phyloP scores from a whole-genome alignment of 805 yeast genomes.

The Ogataea neopini region DNA sequence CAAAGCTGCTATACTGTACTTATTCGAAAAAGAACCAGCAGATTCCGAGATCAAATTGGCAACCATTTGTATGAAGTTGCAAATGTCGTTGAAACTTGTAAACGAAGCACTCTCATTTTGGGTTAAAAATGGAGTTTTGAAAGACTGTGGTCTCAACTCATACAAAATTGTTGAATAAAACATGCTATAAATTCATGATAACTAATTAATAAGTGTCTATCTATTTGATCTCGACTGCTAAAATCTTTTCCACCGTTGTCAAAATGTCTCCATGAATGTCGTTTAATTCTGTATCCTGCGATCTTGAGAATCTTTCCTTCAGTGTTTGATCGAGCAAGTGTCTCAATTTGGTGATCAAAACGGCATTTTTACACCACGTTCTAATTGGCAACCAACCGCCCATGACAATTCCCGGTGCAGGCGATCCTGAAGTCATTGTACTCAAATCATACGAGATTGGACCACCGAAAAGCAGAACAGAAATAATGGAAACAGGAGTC shows the following conservation, averaged over 20 bases:
- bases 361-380: constrained; percentile 95
- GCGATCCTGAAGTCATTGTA: constrained; percentile 40
- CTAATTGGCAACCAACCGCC: constrained; percentile 89
- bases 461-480: constrained; percentile 83
- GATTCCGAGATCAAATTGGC: constrained; percentile 29
- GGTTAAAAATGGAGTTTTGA: constrained; percentile 59
- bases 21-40: constrained; percentile 27
- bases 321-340: constrained; percentile 65
- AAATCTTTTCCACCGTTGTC: constrained; percentile 40
- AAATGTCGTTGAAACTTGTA: constrained; percentile 45
- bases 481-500: constrained; percentile 75
- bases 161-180: constrained; percentile 43
- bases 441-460: constrained; percentile 58
- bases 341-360: constrained; percentile 71
- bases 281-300: constrained; percentile 34
- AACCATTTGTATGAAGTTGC: constrained; percentile 39
- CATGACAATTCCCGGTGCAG: constrained; percentile 80
- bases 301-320: constrained; percentile 57
- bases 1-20: constrained; percentile 57
- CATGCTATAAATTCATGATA: not conserved
- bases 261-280: constrained; percentile 38
- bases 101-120: constrained; percentile 54
- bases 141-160: constrained; percentile 37
- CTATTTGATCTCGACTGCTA: constrained; percentile 23
- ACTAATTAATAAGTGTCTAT: not conserved